phyloP scores from a whole-genome alignment of 2,329 filamentous ascomycete genomes.

The Fusarium sp. region DNA sequence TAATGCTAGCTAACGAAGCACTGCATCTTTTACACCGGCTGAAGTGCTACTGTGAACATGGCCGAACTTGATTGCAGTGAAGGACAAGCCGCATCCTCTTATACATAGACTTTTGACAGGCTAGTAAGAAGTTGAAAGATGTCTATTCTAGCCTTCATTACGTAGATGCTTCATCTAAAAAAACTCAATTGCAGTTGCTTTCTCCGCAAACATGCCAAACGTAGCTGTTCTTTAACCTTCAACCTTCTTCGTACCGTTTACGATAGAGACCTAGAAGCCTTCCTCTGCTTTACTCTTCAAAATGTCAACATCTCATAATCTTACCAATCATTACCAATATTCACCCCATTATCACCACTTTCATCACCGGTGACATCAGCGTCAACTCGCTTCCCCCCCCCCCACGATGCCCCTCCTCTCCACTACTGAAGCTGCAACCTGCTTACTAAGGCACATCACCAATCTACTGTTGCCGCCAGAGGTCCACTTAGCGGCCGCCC shows the following conservation, averaged over 20 bases:
- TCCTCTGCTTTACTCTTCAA: neutral
- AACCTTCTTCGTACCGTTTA: neutral
- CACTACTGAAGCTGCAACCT: constrained; percentile 18
- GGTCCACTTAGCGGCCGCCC: constrained; percentile 26
- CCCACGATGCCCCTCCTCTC: constrained; percentile 35
- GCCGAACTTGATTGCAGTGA: too few relatives aligned
- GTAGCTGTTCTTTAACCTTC: neutral
- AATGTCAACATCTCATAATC: neutral
- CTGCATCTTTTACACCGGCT: neutral
- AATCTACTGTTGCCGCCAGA: constrained; percentile 14
- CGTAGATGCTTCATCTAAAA: neutral
- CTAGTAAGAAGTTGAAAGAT: too few relatives aligned
- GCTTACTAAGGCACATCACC: constrained; percentile 38
- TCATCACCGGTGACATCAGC: constrained; percentile 24
- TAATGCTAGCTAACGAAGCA: too few relatives aligned
- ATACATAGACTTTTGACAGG: too few relatives aligned
- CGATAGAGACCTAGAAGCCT: too few relatives aligned
- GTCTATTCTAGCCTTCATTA: too few relatives aligned
- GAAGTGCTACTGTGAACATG: neutral
- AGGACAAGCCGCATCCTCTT: too few relatives aligned
- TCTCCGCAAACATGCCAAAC: neutral
- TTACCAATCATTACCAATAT: constrained; percentile 22
- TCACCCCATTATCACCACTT: neutral
- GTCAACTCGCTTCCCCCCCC: neutral
- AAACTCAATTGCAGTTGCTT: neutral